These are phyloP conservation scores for Millerago galiae DNA, from an alignment of 805 yeast genomes.

Conservation along the genomic window DNA sequence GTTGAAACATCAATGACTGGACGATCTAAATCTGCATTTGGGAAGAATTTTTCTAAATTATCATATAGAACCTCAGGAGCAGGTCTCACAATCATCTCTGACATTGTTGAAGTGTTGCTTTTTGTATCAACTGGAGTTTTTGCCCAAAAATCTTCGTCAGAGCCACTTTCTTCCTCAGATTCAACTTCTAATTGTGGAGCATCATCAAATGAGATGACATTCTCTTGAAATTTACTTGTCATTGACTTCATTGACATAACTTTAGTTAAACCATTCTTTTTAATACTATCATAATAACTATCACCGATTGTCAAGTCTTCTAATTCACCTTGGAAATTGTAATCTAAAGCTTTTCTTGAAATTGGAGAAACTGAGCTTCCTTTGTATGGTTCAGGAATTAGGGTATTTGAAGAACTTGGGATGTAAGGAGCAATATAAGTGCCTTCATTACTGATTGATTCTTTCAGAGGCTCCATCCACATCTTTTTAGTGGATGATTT, in stretches of 20 bases:
- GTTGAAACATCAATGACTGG: conserved; percentile 74
- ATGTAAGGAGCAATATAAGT: conserved; percentile 31
- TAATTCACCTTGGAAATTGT: neutral
- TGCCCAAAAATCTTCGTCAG: conserved; percentile 58
- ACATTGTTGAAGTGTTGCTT: conserved; percentile 24
- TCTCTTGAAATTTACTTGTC: conserved; percentile 54
- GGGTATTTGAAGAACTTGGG: conserved; percentile 36
- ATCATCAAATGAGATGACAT: conserved; percentile 64
- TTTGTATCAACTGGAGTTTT: conserved; percentile 30
- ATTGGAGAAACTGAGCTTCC: conserved; percentile 21
- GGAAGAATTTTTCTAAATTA: conserved; percentile 87
- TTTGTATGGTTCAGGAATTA: conserved; percentile 36
- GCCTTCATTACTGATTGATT: conserved; percentile 19
- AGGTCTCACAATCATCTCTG: conserved; percentile 76
- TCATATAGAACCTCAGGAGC: conserved; percentile 91
- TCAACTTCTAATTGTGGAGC: conserved; percentile 49
- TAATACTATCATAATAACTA: neutral
- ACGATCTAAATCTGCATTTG: conserved; percentile 84
- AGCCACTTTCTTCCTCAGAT: conserved; percentile 32
- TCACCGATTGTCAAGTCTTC: neutral
- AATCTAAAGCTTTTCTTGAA: conserved; percentile 16
- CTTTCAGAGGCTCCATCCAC: conserved; percentile 18
- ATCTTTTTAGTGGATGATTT: conserved; percentile 3
- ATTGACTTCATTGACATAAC: neutral
- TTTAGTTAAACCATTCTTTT: neutral